Evolutionary conservation across 2,329 filamentous ascomycete species (phyloP).

Genomic region (Ambrosiella beaveri): DNA sequence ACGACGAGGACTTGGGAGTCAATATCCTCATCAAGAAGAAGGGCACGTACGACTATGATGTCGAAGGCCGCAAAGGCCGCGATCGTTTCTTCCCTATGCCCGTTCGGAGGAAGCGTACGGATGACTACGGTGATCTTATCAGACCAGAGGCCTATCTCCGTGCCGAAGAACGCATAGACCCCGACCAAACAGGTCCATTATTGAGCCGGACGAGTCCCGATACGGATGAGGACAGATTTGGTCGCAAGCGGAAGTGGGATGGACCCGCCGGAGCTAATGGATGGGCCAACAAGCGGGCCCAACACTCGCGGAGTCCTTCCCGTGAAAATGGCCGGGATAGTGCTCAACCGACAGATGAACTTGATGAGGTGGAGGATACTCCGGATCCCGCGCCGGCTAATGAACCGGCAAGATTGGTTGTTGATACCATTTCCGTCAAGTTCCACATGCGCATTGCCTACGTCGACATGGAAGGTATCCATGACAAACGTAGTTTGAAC

Average conservation of each 20-base stretch:
- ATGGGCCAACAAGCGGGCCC: constrained; percentile 48
- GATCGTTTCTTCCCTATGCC: constrained; percentile 86
- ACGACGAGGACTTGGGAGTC: constrained; percentile 78
- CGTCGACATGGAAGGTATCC: constrained; percentile 80
- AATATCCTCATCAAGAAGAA: constrained; percentile 80
- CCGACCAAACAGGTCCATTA: constrained; percentile 24
- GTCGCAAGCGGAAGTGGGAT: constrained; percentile 90
- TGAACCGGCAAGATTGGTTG: constrained; percentile 54
- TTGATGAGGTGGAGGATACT: constrained; percentile 41
- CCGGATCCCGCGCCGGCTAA: constrained; percentile 29
- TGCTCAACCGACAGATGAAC: constrained; percentile 32
- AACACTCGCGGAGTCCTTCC: constrained; percentile 22
- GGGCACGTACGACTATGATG: constrained; percentile 83
- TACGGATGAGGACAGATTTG: constrained; percentile 44
- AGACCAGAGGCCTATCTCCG: constrained; percentile 84
- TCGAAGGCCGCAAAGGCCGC: constrained; percentile 75
- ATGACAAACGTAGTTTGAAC: constrained; percentile 83
- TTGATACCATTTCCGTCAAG: constrained; percentile 43
- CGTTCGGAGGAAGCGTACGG: constrained; percentile 57
- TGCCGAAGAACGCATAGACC: constrained; percentile 74
- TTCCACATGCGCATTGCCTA: constrained; percentile 65
- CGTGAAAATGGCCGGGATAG: constrained; percentile 27
- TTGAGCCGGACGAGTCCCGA: constrained; percentile 20
- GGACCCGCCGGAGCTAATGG: background rate
- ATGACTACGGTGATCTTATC: constrained; percentile 90